Evolutionary conservation across 768 basidiomycete genomes (phyloP).

Genomic region (Podaxis sp.): DNA sequence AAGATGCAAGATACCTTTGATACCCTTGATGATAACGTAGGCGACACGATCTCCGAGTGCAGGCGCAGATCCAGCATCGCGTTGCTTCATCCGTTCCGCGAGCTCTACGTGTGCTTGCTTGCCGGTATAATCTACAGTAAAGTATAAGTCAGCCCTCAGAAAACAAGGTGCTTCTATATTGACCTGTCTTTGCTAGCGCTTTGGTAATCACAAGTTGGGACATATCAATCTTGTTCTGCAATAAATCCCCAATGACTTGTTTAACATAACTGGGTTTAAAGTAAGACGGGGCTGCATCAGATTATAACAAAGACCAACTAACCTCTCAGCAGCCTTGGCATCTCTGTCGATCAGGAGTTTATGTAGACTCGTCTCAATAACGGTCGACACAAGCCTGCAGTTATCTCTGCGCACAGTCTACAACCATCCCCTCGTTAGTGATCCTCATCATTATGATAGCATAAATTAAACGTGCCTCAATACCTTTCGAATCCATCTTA

Average conservation of each 20-base stretch:
- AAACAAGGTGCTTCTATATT: conserved; percentile 17
- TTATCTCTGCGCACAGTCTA: conserved; percentile 98
- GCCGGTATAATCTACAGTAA: conserved; percentile 73
- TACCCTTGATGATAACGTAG: conserved; percentile 97
- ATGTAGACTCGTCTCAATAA: conserved; percentile 96
- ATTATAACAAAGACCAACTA: conserved; percentile 25
- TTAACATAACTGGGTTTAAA: conserved; percentile 74
- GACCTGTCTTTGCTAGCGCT: conserved; percentile 85
- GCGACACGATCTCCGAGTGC: conserved; percentile 98
- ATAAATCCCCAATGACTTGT: conserved; percentile 86
- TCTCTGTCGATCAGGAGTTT: conserved; percentile 97
- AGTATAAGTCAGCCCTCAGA: conserved; percentile 1
- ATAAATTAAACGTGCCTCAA: conserved; percentile 65
- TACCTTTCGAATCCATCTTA: conserved; percentile 99
- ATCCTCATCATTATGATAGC: neutral
- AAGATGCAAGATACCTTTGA: conserved; percentile 61
- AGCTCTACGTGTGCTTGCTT: conserved; percentile 98
- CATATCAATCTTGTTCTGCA: conserved; percentile 98
- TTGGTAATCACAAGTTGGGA: conserved; percentile 99
- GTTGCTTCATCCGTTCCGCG: conserved; percentile 92
- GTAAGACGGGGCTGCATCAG: neutral
- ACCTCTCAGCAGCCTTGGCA: conserved; percentile 92
- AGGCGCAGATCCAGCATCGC: conserved; percentile 97
- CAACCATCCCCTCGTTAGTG: neutral
- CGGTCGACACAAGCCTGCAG: conserved; percentile 96